Evolutionary conservation across 2,329 filamentous ascomycete genomes (phyloP).

Genomic region (Venturia carpophila): DNA sequence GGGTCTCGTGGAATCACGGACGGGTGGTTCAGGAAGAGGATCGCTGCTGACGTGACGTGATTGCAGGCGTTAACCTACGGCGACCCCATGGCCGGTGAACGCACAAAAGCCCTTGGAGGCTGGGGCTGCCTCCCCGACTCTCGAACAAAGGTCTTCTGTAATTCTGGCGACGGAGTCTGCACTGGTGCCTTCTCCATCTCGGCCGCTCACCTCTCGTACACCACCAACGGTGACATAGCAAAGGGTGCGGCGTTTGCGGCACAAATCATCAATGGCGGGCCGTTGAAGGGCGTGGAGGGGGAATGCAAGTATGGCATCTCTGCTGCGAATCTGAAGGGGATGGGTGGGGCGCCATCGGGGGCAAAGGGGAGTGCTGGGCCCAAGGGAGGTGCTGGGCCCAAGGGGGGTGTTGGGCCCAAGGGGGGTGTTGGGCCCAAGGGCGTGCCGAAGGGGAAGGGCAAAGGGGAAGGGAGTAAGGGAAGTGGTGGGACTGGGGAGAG

Average conservation of each 20-base stretch:
- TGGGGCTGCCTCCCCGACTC: conserved; percentile 10
- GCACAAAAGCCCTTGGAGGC: conserved; percentile 1
- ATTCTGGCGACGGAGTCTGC: conserved; percentile 13
- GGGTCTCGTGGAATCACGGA: no score
- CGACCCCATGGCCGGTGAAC: conserved; percentile 5
- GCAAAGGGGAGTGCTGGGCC: background rate
- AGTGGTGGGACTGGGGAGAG: background rate
- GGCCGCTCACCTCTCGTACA: conserved; percentile 12
- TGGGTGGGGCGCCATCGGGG: background rate
- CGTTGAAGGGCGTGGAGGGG: background rate
- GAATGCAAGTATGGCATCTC: background rate
- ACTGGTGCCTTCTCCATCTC: conserved; percentile 11
- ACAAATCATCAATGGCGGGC: background rate
- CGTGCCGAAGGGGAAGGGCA: background rate
- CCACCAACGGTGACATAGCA: conserved; percentile 8
- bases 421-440: background rate
- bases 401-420: background rate
- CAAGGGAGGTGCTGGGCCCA: background rate
- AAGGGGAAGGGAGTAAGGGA: background rate
- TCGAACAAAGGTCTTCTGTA: conserved; percentile 11
- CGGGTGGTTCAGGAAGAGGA: no score
- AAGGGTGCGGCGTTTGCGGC: background rate
- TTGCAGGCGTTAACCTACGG: conserved; percentile 11
- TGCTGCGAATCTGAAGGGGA: background rate
- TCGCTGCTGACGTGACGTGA: background rate